These are phyloP conservation scores for Neophaeococcomyces mojaviensis DNA, from an alignment of 2,329 filamentous ascomycete species.

Conservation along the genomic window DNA sequence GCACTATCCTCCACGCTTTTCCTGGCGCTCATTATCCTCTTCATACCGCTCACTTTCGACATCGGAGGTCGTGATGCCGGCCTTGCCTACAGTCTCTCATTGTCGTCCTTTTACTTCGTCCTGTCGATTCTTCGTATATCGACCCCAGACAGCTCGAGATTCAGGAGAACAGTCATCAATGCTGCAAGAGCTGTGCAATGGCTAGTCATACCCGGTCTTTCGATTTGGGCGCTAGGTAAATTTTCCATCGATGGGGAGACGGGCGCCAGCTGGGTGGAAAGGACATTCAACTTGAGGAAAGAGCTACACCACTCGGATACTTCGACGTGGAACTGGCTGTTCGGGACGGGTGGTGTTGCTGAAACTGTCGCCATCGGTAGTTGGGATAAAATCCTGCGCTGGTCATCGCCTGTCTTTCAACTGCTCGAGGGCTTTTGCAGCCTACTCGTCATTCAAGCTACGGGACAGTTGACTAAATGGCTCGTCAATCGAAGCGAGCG, in stretches of 20 bases:
- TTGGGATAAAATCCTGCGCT: constrained; percentile 83
- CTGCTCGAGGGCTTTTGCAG: constrained; percentile 94
- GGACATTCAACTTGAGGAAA: constrained; percentile 63
- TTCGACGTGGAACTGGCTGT: constrained; percentile 75
- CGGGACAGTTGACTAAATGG: constrained; percentile 89
- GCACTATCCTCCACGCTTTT: constrained; percentile 75
- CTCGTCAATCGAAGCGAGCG: constrained; percentile 80
- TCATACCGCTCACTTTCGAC: constrained; percentile 94
- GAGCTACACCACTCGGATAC: constrained; percentile 41
- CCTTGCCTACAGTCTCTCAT: constrained; percentile 81
- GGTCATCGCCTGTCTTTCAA: constrained; percentile 91
- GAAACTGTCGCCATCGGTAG: constrained; percentile 73
- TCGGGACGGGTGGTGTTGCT: constrained; percentile 75
- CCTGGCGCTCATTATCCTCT: constrained; percentile 85
- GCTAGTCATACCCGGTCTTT: constrained; percentile 72
- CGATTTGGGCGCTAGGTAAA: constrained; percentile 93
- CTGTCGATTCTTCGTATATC: constrained; percentile 73
- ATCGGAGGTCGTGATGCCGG: constrained; percentile 92
- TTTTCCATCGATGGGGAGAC: constrained; percentile 83
- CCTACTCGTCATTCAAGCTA: constrained; percentile 86
- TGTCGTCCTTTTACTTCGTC: constrained; percentile 84
- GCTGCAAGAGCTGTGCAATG: constrained; percentile 72
- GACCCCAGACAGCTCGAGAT: constrained; percentile 69
- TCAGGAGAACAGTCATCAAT: constrained; percentile 64
- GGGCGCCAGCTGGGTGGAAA: constrained; percentile 69